Conservation (phyloP, 345 rosid genomes). For the Diplotaxis tenuifolia region DNA sequence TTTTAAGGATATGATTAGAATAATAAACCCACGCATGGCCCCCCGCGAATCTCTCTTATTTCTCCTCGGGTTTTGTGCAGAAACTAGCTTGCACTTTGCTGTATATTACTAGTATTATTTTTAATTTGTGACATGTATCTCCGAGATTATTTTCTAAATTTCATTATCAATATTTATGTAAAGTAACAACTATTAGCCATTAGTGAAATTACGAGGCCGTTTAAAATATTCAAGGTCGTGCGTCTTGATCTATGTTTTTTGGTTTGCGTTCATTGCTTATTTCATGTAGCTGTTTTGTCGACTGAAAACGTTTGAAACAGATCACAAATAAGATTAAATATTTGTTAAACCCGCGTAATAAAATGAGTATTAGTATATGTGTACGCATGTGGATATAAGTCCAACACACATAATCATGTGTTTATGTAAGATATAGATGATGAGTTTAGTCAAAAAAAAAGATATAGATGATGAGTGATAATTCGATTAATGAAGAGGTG, state of each 20-base stretch:
- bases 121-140: background rate
- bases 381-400: background rate
- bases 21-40: constrained; percentile 67
- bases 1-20: constrained; percentile 40
- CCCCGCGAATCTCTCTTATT: constrained; percentile 76
- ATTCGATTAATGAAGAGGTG: constrained; percentile 33
- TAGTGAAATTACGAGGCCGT: background rate
- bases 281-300: background rate
- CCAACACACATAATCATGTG: background rate
- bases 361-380: constrained; percentile 6
- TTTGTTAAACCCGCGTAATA: background rate
- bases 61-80: constrained; percentile 41
- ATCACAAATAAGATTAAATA: background rate
- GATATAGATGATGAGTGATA: constrained; percentile 28
- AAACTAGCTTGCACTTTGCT: constrained; percentile 45
- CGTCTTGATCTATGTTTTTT: background rate
- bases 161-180: background rate
- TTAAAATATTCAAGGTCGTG: background rate
- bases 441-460: too few species aligned
- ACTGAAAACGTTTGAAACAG: background rate
- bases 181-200: background rate
- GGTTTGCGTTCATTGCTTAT: background rate
- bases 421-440: constrained; percentile 8
- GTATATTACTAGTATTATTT: constrained; percentile 1
- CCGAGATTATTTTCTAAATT: background rate